A percentile compares a stretch with the other conserved stretches of the same genome.
phyloP scores from a whole-genome alignment of 148 eudicot species.

The Gaultheria prostrata region DNA sequence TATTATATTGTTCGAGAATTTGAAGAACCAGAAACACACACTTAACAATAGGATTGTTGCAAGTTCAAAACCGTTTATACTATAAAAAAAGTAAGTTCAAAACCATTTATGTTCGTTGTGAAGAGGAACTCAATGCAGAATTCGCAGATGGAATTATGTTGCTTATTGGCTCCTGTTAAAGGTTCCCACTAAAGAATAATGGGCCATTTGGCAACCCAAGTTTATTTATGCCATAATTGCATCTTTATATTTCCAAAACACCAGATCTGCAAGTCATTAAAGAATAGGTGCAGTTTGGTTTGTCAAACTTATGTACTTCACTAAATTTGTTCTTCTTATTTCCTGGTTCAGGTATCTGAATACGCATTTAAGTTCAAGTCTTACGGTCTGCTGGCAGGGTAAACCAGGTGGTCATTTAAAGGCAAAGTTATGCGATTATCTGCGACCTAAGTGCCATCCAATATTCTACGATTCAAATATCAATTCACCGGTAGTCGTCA shows the following conservation, averaged over 20 bases:
- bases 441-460: constrained; percentile 86
- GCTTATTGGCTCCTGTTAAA: neutral
- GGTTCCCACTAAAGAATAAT: too few species aligned
- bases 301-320: neutral
- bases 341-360: constrained; percentile 50
- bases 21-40: neutral
- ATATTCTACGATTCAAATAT: constrained; percentile 72
- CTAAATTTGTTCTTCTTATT: constrained; percentile 6
- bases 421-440: constrained; percentile 62
- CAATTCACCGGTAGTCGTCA: constrained; percentile 67
- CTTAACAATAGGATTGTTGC: neutral
- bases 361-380: constrained; percentile 59
- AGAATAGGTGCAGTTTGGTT: neutral
- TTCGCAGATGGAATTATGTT: neutral
- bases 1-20: neutral
- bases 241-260: neutral
- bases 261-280: neutral
- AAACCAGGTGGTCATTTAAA: constrained; percentile 49
- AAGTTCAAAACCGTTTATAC: neutral
- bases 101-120: neutral
- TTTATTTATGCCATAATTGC: neutral
- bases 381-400: constrained; percentile 60
- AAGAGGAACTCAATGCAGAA: neutral
- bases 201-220: neutral
- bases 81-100: neutral